Evolutionary conservation across 164 flowering plant species (phyloP).

Genomic region (Berberis thunbergii): DNA sequence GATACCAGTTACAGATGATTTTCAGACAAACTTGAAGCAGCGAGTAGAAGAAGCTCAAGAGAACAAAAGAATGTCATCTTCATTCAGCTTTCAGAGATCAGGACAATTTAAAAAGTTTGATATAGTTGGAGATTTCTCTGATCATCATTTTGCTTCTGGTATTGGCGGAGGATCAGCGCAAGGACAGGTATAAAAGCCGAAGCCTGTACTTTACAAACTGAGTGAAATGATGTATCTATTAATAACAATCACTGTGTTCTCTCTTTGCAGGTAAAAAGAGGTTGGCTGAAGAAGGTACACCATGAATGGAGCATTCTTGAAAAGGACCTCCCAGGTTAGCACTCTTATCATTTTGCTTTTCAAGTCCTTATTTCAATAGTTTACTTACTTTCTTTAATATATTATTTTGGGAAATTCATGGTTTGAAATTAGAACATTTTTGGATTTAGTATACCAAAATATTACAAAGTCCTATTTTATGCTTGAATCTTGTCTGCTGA

Average conservation of each 20-base stretch:
- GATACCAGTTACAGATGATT: conserved; percentile 10
- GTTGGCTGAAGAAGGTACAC: conserved; percentile 84
- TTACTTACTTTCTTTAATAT: background rate
- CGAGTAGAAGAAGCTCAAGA: conserved; percentile 19
- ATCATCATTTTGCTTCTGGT: conserved; percentile 59
- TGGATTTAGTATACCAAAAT: too few species aligned
- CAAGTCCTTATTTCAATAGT: background rate
- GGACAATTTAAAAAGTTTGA: conserved; percentile 57
- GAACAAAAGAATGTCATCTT: conserved; percentile 3
- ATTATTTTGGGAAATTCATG: background rate
- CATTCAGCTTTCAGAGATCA: conserved; percentile 9
- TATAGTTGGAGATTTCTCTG: conserved; percentile 49
- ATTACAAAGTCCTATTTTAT: too few species aligned
- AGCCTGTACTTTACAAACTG: background rate
- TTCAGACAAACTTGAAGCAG: conserved; percentile 13
- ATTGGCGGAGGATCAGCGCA: conserved; percentile 25
- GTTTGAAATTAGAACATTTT: too few species aligned
- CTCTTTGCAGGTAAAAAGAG: conserved; percentile 38
- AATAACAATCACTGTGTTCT: background rate
- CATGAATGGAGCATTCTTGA: conserved; percentile 86
- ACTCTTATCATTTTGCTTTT: background rate
- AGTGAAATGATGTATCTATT: background rate
- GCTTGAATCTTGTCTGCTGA: too few species aligned
- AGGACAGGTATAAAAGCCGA: conserved; percentile 39
- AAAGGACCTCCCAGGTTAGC: conserved; percentile 74